A percentile compares a stretch with the other conserved stretches of the same genome.
phyloP scores from a whole-genome alignment of 1,284 basidiomycete genomes.

The Leucoagaricus sp. region DNA sequence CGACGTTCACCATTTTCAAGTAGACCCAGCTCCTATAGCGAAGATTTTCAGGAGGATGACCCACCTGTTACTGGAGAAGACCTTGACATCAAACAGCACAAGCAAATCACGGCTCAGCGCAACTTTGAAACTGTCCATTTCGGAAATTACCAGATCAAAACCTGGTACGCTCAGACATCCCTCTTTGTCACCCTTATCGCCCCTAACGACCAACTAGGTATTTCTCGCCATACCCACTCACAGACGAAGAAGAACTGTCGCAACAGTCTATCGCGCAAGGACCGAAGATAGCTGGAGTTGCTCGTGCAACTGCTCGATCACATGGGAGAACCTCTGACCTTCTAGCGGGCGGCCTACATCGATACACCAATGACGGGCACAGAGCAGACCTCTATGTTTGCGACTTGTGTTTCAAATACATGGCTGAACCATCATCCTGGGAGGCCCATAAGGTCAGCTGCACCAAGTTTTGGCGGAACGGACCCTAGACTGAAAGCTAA shows the following conservation, averaged over 20 bases:
- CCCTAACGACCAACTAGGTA: slow-evolving; percentile 58
- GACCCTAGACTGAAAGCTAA: slow-evolving; percentile 11
- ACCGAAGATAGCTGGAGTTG: slow-evolving; percentile 47
- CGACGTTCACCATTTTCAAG: slow-evolving; percentile 3
- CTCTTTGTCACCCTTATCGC: slow-evolving; percentile 2
- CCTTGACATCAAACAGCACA: slow-evolving; percentile 64
- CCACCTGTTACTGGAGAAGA: slow-evolving; percentile 64
- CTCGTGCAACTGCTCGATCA: slow-evolving; percentile 49
- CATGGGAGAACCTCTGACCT: slow-evolving; percentile 74
- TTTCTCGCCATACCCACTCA: slow-evolving; percentile 84
- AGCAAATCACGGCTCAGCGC: slow-evolving; percentile 64
- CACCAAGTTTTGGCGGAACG: too few species aligned
- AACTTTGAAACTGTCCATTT: slow-evolving; percentile 81
- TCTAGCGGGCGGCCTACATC: slow-evolving; percentile 60
- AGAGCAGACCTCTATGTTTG: slow-evolving; percentile 75
- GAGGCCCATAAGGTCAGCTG: slow-evolving; percentile 80
- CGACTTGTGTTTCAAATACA: slow-evolving; percentile 96
- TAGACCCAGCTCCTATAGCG: slow-evolving; percentile 16
- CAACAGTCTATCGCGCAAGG: slow-evolving; percentile 16
- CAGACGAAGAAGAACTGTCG: slow-evolving; percentile 52
- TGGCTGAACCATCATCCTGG: slow-evolving; percentile 74
- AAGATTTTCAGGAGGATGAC: slow-evolving; percentile 26
- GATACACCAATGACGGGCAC: slow-evolving; percentile 52
- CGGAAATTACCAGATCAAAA: slow-evolving; percentile 76
- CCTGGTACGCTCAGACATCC: slow-evolving; percentile 56